Base-by-base conservation (phyloP, 768 basidiomycete species). In the Kwoniella botswanensis region DNA sequence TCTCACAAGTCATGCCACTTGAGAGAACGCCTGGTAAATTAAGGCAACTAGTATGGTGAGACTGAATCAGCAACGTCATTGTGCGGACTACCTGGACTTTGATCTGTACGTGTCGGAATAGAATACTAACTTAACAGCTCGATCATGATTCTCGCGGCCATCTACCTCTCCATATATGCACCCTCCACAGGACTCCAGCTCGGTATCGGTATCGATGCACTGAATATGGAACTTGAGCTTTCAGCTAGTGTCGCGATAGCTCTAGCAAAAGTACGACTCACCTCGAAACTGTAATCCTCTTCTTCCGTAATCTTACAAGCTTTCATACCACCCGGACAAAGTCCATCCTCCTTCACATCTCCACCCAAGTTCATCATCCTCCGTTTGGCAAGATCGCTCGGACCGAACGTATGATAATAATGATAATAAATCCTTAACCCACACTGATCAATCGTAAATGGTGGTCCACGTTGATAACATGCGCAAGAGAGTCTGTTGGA, bases 151-250 rank as follows among this genome's bases (percentile, higher is more conserved):
- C 24, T 26, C 22, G 6, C 9, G 0, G 1, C n/a, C 3, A n/a
- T 3, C 46, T 22, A 63, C 17, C 44, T 46, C 62, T 17, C 62
- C 62, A 43, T 50, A 24, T 13, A 52, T 24, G 46, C 62, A 63
- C 22, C 62, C 62, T 15, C 62, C 46, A 26, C 62, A 63, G 5
- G 62, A 63, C 22, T 63, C 62, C n/a, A 63, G 62, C 22, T 50
- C 62, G 62, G 18, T 52, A 4, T 42, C 12, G n/a, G 44, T 63
- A 43, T 63, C 62, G 62, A 63, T 17, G 62, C 62, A 63, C 62
- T 52, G 18, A 29, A 24, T 17, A 43, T 24, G 6, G n/a, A 44
- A 21, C 41, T 24, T 43, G 5, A 62, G 1, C 7, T 50, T 13
- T 50, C 13, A 50, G 4, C 46, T 13, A 50, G 11, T 22, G 55